Conservation (phyloP, 371 early-diverging fungal genomes). For the Coemansia sp. region DNA sequence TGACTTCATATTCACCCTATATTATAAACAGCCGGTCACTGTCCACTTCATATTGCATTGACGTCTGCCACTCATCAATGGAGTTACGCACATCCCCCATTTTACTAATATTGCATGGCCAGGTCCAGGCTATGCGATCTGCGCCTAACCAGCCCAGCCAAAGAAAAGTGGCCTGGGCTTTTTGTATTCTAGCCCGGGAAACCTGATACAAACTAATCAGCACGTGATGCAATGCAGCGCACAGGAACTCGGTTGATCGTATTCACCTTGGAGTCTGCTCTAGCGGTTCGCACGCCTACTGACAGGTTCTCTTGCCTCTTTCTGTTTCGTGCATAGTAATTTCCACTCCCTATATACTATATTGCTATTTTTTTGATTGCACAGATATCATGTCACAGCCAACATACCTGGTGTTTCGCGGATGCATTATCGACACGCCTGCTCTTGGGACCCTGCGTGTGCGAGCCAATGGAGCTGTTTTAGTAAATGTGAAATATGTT, state of each 20-base stretch:
- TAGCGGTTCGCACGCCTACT: not conserved
- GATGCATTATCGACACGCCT: conserved; percentile 44
- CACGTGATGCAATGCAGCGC: too few relatives aligned
- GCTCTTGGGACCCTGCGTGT: conserved; percentile 33
- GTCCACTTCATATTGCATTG: not conserved
- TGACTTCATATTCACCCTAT: not conserved
- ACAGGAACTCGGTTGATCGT: not conserved
- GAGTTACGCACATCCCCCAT: not conserved
- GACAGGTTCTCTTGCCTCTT: not conserved
- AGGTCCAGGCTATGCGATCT: not conserved
- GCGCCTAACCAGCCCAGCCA: not conserved
- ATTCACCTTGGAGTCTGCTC: not conserved
- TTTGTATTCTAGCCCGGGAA: not conserved
- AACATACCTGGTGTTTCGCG: conserved; percentile 28
- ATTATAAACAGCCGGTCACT: too few relatives aligned
- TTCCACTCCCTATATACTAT: not conserved
- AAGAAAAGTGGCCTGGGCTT: not conserved
- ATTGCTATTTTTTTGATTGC: not conserved
- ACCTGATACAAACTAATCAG: too few relatives aligned
- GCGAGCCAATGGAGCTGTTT: conserved; percentile 7
- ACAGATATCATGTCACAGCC: not conserved
- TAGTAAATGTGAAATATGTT: too few relatives aligned
- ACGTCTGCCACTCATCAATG: not conserved
- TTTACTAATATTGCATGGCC: not conserved
- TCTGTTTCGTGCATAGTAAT: not conserved